Conservation (phyloP, 768 basidiomycete genomes). For the Rhodosporidiobolus odoratus region DNA sequence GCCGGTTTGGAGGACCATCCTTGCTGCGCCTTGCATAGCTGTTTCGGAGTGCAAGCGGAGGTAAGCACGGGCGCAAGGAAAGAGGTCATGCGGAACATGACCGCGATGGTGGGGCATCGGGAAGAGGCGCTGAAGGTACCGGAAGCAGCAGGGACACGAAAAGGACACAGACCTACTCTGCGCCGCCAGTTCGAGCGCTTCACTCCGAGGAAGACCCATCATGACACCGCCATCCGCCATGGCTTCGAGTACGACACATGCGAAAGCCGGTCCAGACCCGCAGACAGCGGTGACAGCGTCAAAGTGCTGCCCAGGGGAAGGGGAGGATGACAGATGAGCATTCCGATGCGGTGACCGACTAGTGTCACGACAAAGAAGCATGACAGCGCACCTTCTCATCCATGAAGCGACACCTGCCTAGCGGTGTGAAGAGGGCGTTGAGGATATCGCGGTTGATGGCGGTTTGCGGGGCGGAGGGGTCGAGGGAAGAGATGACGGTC, state of each 20-base stretch:
- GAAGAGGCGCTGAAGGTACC: neutral
- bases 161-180: slow-evolving; percentile 62
- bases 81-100: neutral
- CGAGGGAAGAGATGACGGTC: slow-evolving; percentile 81
- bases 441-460: slow-evolving; percentile 67
- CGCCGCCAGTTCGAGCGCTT: slow-evolving; percentile 88
- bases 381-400: slow-evolving; percentile 64
- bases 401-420: slow-evolving; percentile 89
- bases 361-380: neutral
- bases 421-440: slow-evolving; percentile 90
- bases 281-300: slow-evolving; percentile 96
- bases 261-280: slow-evolving; percentile 94
- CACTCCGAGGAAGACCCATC: slow-evolving; percentile 94
- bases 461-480: slow-evolving; percentile 51
- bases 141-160: too few relatives aligned
- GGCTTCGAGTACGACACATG: slow-evolving; percentile 91
- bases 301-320: slow-evolving; percentile 63
- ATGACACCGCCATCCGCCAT: slow-evolving; percentile 99
- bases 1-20: slow-evolving; percentile 86
- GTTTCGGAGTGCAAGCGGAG: slow-evolving; percentile 15
- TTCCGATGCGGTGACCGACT: too few relatives aligned
- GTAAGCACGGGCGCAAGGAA: neutral
- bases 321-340: neutral
- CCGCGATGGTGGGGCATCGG: too few relatives aligned
- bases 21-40: slow-evolving; percentile 93